These are phyloP conservation scores for Diaporthe caulivora DNA, from an alignment of 2,329 filamentous ascomycete species.

Conservation along the genomic window DNA sequence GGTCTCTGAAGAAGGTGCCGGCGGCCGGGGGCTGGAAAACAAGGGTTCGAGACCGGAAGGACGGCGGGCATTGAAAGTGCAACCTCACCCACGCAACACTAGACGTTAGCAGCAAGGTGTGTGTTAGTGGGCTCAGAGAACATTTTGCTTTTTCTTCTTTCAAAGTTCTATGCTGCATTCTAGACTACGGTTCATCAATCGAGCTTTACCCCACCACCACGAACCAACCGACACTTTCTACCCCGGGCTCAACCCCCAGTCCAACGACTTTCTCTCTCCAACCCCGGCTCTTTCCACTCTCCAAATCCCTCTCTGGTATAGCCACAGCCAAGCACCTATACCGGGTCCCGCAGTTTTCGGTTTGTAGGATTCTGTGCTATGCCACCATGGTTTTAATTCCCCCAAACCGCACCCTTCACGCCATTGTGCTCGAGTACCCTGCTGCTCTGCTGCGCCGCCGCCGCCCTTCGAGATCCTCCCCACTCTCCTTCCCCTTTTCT, in stretches of 20 bases:
- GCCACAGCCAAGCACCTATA: conserved; percentile 8
- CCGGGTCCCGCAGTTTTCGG: conserved; percentile 28
- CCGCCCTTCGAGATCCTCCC: not conserved
- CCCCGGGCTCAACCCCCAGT: not conserved
- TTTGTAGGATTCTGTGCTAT: conserved; percentile 26
- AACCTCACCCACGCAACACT: conserved; percentile 16
- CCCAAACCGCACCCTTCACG: not conserved
- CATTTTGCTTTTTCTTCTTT: conserved; percentile 15
- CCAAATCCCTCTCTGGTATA: conserved; percentile 13
- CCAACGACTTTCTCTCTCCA: no score
- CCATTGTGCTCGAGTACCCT: no score
- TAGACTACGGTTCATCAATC: conserved; percentile 30
- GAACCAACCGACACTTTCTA: not conserved
- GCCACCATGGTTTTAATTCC: conserved; percentile 21
- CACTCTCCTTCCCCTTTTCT: not conserved
- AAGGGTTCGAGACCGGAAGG: conserved; percentile 19
- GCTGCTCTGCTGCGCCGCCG: not conserved
- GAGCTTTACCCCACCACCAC: conserved; percentile 4
- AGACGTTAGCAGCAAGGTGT: conserved; percentile 19
- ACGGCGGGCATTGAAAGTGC: conserved; percentile 14
- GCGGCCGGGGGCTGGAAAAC: conserved; percentile 12
- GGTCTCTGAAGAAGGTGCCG: conserved; percentile 15
- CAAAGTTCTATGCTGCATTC: conserved; percentile 14
- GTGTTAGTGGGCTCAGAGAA: not conserved
- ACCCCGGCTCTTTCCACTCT: not conserved